Evolutionary conservation across 768 basidiomycete species (phyloP).

Genomic region (Mycena sanguinolenta): DNA sequence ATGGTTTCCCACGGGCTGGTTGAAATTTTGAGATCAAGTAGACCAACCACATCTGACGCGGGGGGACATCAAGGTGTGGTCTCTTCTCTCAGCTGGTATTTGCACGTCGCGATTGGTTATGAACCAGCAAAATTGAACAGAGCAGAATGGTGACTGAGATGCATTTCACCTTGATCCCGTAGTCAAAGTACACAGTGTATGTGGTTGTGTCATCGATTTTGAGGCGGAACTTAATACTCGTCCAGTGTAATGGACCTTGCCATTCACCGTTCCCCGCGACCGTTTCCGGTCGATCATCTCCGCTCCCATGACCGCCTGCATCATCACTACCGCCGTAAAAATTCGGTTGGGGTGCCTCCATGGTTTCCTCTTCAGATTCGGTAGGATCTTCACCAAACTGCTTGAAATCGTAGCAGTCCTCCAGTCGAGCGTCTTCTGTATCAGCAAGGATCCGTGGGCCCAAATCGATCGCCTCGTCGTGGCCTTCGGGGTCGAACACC

Average conservation of each 20-base stretch:
- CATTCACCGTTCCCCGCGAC: constrained; percentile 1
- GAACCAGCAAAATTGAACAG: not conserved
- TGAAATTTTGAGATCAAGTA: constrained; percentile 17
- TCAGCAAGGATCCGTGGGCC: too few relatives aligned
- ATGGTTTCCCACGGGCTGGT: constrained; percentile 12
- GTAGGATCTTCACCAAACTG: too few relatives aligned
- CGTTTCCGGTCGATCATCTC: too few relatives aligned
- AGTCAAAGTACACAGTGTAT: constrained; percentile 1
- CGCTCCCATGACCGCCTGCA: too few relatives aligned
- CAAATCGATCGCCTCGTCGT: too few relatives aligned
- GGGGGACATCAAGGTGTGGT: constrained; percentile 9
- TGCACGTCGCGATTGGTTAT: not conserved
- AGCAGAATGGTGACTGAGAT: not conserved
- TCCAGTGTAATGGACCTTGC: constrained; percentile 13
- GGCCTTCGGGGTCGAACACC: too few relatives aligned
- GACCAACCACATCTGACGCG: constrained; percentile 16
- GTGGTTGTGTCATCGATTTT: not conserved
- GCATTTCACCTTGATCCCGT: constrained; percentile 13
- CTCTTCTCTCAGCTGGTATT: not conserved
- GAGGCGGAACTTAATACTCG: not conserved
- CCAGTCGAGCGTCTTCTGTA: too few relatives aligned
- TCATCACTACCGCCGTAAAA: too few relatives aligned
- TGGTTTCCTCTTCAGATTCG: too few relatives aligned
- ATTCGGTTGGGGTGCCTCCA: too few relatives aligned
- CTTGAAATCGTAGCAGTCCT: too few relatives aligned